Evolutionary conservation across 2,329 filamentous ascomycete species (phyloP), one percentile per base, ranked within the genome.

Genomic region (Teratosphaeria nubilosa): DNA sequence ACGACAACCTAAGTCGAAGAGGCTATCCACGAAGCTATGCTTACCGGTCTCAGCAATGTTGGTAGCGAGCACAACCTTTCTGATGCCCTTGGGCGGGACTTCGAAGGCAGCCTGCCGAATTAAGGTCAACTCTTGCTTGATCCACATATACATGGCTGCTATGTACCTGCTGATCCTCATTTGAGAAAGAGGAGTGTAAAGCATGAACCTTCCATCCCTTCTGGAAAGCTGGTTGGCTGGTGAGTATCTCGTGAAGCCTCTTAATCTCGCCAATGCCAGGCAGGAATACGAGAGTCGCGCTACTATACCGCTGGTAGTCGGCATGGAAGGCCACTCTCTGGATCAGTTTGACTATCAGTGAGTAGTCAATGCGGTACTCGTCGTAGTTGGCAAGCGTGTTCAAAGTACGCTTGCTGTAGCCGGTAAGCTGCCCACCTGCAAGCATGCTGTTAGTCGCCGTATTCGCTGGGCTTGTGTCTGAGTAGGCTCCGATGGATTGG

Each of bases 31-130:
- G 16, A 4, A 37, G 34, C 27, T 30, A 13, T 37, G 34, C 34
- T 37, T 37, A 37, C 34, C 41, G 0, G 94, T 99, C 73, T 99
- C 94, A 4, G 94, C 94, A 71, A 99, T 99, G 69, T 99, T 99
- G 14, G 94, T 99, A 1, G 94, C 91, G 57, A 99, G 81, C 1
- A 99, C 92, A 63, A 99, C 94, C 75, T 99, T 99, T 62, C 91
- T 83, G 58, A 85, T 80, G 0, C 92, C 92, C 2, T 80, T 80
- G 0, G 91, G 90, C 5, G 94, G 94, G 0, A 96, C 76, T 5
- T 90, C 77, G 70, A 99, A 99, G 0, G 94, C 94, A 34, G 88
- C 86, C 41, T 48, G 20, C 41, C 22, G n/a, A 10, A 9, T 22
- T 6, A 22, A 10, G 22, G 16, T 48, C 41, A 48, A 22, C n/a